Evolutionary conservation across 257 asterid genomes (phyloP).

Genomic region (Solanum chiquidenum): DNA sequence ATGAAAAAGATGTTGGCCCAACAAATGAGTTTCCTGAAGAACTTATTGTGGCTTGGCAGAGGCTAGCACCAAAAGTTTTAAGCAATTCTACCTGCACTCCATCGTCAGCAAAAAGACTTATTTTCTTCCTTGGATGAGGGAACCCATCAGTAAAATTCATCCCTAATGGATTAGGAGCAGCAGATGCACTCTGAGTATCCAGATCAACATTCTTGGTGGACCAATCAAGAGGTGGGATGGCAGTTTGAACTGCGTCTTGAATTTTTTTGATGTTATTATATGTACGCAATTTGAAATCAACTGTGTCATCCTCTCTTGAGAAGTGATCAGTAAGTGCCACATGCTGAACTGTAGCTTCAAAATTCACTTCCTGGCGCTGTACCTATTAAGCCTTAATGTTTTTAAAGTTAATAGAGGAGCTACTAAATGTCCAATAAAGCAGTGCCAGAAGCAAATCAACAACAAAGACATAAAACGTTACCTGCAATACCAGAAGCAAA

Average conservation of each 20-base stretch:
- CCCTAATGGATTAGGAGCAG: slow-evolving; percentile 24
- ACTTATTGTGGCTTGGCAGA: slow-evolving; percentile 42
- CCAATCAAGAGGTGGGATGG: slow-evolving; percentile 32
- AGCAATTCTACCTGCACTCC: slow-evolving; percentile 51
- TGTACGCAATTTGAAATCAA: slow-evolving; percentile 15
- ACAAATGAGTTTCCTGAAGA: slow-evolving; percentile 36
- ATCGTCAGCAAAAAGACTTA: slow-evolving; percentile 22
- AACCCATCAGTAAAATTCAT: slow-evolving; percentile 21
- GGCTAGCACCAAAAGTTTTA: slow-evolving; percentile 50
- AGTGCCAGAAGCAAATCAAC: not conserved
- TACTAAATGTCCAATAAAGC: not conserved
- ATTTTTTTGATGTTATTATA: slow-evolving; percentile 26
- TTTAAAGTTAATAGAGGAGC: slow-evolving; percentile 13
- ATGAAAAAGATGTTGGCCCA: slow-evolving; percentile 58
- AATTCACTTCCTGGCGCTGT: slow-evolving; percentile 50
- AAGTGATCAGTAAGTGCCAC: slow-evolving; percentile 63
- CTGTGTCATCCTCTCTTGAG: slow-evolving; percentile 20
- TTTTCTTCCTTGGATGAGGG: slow-evolving; percentile 23
- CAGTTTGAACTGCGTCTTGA: slow-evolving; percentile 67
- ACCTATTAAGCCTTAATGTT: slow-evolving; percentile 53
- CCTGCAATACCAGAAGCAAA: slow-evolving; percentile 49
- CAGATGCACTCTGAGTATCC: slow-evolving; percentile 8
- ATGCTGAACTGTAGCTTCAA: slow-evolving; percentile 59
- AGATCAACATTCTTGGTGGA: slow-evolving; percentile 27
- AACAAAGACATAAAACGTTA: slow-evolving; percentile 15